phyloP scores from a whole-genome alignment of 192 early-diverging fungal genomes.

The Geranomyces michiganensis region DNA sequence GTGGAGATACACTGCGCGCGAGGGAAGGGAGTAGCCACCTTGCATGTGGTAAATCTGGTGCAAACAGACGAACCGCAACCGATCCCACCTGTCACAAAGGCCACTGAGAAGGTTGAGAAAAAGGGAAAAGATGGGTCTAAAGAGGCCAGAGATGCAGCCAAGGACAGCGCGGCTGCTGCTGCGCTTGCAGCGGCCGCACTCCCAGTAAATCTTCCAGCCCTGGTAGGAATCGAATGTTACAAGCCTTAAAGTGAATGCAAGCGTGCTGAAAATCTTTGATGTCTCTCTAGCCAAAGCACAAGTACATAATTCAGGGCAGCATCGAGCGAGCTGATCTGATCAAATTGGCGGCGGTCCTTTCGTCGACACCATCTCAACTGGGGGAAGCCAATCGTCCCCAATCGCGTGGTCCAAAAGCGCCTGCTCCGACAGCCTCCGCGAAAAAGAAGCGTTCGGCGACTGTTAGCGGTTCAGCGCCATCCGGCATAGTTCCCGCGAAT shows the following conservation, averaged over 20 bases:
- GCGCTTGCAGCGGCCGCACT: constrained; percentile 11
- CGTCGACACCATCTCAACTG: background rate
- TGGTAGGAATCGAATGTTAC: background rate
- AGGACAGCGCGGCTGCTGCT: constrained; percentile 13
- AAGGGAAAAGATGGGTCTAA: constrained; percentile 44
- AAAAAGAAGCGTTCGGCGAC: constrained; percentile 47
- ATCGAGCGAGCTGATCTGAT: constrained; percentile 31
- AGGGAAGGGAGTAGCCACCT: constrained; percentile 49
- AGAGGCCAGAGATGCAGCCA: constrained; percentile 26
- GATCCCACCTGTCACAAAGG: constrained; percentile 8
- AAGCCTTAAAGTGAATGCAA: background rate
- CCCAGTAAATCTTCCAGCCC: background rate
- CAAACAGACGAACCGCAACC: constrained; percentile 41
- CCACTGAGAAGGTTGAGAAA: constrained; percentile 42
- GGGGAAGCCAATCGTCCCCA: constrained; percentile 37
- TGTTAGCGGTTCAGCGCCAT: constrained; percentile 11
- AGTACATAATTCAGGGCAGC: constrained; percentile 54
- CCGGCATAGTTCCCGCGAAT: background rate
- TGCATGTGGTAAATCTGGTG: constrained; percentile 41
- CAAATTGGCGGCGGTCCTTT: constrained; percentile 17
- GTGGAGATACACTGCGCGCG: constrained; percentile 43
- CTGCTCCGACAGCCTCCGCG: constrained; percentile 36
- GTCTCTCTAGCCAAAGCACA: constrained; percentile 44
- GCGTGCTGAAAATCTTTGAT: background rate
- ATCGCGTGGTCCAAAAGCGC: constrained; percentile 40